phyloP scores from a whole-genome alignment of 306 rosid genomes.

The Prunus campanulata region DNA sequence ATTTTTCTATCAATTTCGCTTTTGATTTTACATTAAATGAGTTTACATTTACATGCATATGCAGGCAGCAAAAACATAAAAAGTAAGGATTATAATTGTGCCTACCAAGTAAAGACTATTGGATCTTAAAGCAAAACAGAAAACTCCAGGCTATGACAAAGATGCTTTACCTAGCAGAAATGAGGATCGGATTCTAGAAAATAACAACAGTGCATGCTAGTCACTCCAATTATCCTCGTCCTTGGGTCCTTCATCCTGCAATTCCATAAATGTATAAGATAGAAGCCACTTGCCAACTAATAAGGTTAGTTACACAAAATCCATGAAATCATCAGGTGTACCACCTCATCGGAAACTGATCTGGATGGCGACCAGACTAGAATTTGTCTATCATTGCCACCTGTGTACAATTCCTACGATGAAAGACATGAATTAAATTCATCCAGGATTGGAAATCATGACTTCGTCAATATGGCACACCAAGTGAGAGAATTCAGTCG shows the following conservation, averaged over 20 bases:
- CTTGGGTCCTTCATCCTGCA: conserved; percentile 56
- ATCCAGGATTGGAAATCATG: neutral
- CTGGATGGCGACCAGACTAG: conserved; percentile 85
- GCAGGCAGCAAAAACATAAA: neutral
- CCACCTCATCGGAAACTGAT: conserved; percentile 46
- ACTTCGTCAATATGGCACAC: too few species aligned
- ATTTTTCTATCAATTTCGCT: neutral
- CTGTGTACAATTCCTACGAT: conserved; percentile 81
- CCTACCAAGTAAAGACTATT: neutral
- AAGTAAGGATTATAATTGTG: neutral
- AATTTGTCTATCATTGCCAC: conserved; percentile 92
- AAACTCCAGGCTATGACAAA: neutral
- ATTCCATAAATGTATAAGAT: conserved; percentile 37
- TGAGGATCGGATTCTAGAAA: neutral
- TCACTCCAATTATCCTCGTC: conserved; percentile 88
- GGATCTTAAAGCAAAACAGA: neutral
- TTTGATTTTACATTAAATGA: neutral
- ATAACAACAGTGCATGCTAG: conserved; percentile 29
- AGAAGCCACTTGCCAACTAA: conserved; percentile 11
- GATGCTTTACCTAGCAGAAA: neutral
- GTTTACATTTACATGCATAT: conserved; percentile 8
- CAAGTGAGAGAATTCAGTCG: neutral
- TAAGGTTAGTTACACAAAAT: neutral
- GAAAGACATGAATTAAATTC: conserved; percentile 6
- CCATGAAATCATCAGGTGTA: conserved; percentile 22